Base-by-base conservation (phyloP, 345 rosid species). In the Tarenaya hassleriana region DNA sequence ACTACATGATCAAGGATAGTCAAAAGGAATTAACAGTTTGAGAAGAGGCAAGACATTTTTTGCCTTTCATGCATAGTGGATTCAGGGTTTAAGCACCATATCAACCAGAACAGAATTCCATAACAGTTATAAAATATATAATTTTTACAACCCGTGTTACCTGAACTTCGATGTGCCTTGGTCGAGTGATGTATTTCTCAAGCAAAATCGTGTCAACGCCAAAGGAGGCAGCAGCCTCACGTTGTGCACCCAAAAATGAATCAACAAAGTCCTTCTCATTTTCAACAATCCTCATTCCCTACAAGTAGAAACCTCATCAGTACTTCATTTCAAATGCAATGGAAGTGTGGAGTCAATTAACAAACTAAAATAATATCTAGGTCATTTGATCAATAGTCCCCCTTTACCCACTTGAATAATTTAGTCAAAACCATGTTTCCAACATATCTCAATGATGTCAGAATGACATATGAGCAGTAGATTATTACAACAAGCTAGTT, bases 101-200 rank as follows among this genome's bases (percentile, higher is more conserved):
- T 24, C 3, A 24, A 24, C 29, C 29, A 24, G 29, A 46, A 41
- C 48, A 53, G 34, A 9, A 1, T 40, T 40, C 39, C 55, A 34
- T 34, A 64, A 9, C 16, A 16, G 48, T 34, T 29, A 50, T 19
- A 58, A 10, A 38, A 45, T 45, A 51, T 45, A 51, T 39, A 7
- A 1, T 21, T 64, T 32, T 33, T 19, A 17, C 24, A 1, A 58
- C 19, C 44, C 41, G 54, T 12, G 40, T 29, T 69, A 87, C 96
- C 95, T 91, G 95, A 60, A 87, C 98, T 84, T 91, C 86, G 48
- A 91, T 82, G 71, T 91, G 96, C 67, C 95, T 81, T 50, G 95
- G 98, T 63, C 75, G 80, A 43, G 84, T 84, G 56, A 84, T 91
- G 62, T 91, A 87, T 69, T 87, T 91, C 89, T 82, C 98, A 40